These are phyloP conservation scores for Microcos paniculata DNA, from an alignment of 345 rosid genomes.

Conservation along the genomic window DNA sequence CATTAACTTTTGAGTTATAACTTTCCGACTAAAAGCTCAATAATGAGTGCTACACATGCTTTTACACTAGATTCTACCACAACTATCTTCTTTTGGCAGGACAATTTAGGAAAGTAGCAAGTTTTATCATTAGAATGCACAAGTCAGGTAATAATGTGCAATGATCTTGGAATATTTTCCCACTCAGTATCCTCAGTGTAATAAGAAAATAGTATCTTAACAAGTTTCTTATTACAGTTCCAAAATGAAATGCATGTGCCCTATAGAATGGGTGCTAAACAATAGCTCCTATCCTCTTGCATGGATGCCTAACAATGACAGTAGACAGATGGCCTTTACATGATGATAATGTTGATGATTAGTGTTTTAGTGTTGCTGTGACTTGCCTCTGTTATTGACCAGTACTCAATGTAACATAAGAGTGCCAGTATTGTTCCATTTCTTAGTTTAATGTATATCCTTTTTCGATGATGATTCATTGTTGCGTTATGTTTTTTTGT, in stretches of 20 bases:
- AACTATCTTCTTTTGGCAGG: conserved; percentile 28
- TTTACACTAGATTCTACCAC: background rate
- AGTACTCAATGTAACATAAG: too few species aligned
- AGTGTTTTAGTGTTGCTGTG: too few species aligned
- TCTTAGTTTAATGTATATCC: too few species aligned
- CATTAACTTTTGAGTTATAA: background rate
- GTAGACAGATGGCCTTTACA: conserved; percentile 35
- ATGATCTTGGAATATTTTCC: conserved; percentile 11
- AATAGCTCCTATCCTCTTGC: conserved; percentile 58
- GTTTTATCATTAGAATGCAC: conserved; percentile 51
- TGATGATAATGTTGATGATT: too few species aligned
- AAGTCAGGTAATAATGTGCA: conserved; percentile 41
- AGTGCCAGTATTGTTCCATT: too few species aligned
- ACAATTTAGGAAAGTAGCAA: conserved; percentile 49
- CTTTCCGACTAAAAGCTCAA: background rate
- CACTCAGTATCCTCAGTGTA: background rate
- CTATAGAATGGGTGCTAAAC: conserved; percentile 52
- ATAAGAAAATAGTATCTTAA: conserved; percentile 9
- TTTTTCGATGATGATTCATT: too few species aligned
- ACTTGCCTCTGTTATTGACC: too few species aligned
- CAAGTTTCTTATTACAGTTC: conserved; percentile 37
- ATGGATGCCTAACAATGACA: conserved; percentile 56
- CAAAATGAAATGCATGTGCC: conserved; percentile 57
- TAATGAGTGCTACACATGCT: background rate
- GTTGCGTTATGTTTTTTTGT: too few species aligned